Percentiles rank a stretch among this genome's conserved stretches.
Conservation (phyloP, 106 monocot genomes). For the Alisma plantagoaquatica region DNA sequence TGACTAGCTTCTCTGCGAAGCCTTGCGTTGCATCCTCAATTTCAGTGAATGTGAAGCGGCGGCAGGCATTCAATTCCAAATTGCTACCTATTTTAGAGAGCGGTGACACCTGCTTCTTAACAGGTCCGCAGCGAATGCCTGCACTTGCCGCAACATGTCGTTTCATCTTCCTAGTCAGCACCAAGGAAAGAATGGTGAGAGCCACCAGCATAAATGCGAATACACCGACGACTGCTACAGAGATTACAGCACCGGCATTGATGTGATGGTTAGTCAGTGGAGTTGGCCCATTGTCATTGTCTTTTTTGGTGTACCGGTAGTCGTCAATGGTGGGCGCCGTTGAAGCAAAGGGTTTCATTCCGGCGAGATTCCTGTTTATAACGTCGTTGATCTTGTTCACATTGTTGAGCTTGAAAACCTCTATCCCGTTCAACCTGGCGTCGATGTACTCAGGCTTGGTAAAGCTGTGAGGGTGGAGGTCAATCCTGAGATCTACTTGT, state of each 20-base stretch:
- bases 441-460: constrained; percentile 23
- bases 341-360: constrained; percentile 16
- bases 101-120: constrained; percentile 44
- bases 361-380: constrained; percentile 36
- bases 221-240: constrained; percentile 7
- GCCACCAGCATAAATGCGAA: constrained; percentile 12
- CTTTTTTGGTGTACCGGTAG: too few species aligned
- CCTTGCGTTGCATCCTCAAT: constrained; percentile 51
- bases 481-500: constrained; percentile 23
- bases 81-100: constrained; percentile 44
- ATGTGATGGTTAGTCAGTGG: neutral
- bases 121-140: constrained; percentile 23
- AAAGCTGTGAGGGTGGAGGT: constrained; percentile 10
- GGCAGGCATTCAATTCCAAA: constrained; percentile 52
- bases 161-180: constrained; percentile 9
- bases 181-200: too few species aligned
- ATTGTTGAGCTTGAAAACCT: constrained; percentile 28
- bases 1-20: constrained; percentile 49
- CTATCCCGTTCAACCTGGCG: constrained; percentile 38
- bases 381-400: too few species aligned
- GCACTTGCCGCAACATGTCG: constrained; percentile 19
- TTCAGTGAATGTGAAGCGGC: constrained; percentile 57
- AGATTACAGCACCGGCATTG: constrained; percentile 19
- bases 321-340: neutral
- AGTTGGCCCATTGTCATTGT: neutral